Conservation (phyloP, 2,329 filamentous ascomycete species). For the Zarea fungicola region DNA sequence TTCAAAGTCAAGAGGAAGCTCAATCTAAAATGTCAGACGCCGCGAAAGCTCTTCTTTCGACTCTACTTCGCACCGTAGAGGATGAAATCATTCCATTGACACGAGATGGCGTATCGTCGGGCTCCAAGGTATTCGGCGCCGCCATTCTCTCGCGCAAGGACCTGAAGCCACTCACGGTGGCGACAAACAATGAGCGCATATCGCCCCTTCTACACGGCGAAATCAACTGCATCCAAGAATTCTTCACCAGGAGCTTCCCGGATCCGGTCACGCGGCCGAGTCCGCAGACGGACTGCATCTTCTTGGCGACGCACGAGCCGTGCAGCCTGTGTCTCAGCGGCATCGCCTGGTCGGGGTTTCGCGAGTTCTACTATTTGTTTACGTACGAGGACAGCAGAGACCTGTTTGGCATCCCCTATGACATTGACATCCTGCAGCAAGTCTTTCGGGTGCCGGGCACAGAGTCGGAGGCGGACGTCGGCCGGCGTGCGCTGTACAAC, state of each 20-base stretch:
- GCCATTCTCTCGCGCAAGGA: constrained; percentile 42
- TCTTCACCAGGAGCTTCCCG: constrained; percentile 39
- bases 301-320: constrained; percentile 55
- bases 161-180: constrained; percentile 41
- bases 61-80: constrained; percentile 40
- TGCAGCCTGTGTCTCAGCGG: constrained; percentile 54
- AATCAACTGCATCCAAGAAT: constrained; percentile 56
- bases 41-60: constrained; percentile 28
- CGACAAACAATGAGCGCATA: constrained; percentile 50
- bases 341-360: constrained; percentile 54
- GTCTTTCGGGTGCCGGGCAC: constrained; percentile 46
- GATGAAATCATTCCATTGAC: constrained; percentile 47
- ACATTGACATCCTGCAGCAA: constrained; percentile 51
- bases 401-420: constrained; percentile 50
- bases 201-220: constrained; percentile 55
- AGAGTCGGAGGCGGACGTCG: constrained; percentile 34
- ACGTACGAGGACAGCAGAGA: constrained; percentile 55
- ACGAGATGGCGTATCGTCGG: constrained; percentile 41
- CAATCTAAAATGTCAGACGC: constrained; percentile 17
- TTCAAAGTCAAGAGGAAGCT: neutral
- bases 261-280: constrained; percentile 32
- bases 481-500: constrained; percentile 44
- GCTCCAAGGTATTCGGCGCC: constrained; percentile 53
- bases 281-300: constrained; percentile 44
- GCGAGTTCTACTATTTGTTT: constrained; percentile 53